These are phyloP conservation scores for Kurtzmaniella cleridarum DNA, from an alignment of 805 yeast genomes.

Conservation along the genomic window DNA sequence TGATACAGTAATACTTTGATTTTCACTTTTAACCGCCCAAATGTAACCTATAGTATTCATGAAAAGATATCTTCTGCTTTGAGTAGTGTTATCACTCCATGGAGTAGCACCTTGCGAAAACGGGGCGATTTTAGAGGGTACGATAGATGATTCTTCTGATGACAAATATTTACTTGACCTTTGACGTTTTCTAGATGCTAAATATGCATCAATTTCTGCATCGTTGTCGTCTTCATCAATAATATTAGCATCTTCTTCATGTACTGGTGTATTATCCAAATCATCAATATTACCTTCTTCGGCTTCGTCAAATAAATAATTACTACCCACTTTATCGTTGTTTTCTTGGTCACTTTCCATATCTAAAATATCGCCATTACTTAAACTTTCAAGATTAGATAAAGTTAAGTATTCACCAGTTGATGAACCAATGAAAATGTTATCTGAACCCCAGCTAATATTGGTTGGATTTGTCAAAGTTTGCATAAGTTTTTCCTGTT, in stretches of 20 bases:
- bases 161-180: constrained; percentile 8
- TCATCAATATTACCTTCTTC: constrained; percentile 18
- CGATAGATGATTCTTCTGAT: constrained; percentile 3
- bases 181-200: constrained; percentile 19
- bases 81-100: constrained; percentile 34
- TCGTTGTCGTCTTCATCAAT: constrained; percentile 30
- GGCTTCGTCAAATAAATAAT: constrained; percentile 24
- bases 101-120: constrained; percentile 89
- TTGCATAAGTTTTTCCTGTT: background rate
- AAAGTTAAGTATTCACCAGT: constrained; percentile 34
- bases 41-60: constrained; percentile 80
- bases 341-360: constrained; percentile 1
- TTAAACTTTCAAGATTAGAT: constrained; percentile 8
- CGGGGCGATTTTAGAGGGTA: constrained; percentile 39
- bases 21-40: constrained; percentile 55
- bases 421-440: constrained; percentile 38
- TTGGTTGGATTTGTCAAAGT: constrained; percentile 15
- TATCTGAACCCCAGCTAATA: constrained; percentile 19
- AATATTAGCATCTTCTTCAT: constrained; percentile 30
- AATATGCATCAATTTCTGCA: constrained; percentile 13
- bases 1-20: constrained; percentile 75
- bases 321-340: constrained; percentile 8
- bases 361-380: background rate
- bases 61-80: constrained; percentile 64
- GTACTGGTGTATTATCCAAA: constrained; percentile 9